Evolutionary conservation across 352 stramenopile genomes (phyloP), one percentile per base, ranked within the genome.

Genomic region (Phytophthora sansomeana): DNA sequence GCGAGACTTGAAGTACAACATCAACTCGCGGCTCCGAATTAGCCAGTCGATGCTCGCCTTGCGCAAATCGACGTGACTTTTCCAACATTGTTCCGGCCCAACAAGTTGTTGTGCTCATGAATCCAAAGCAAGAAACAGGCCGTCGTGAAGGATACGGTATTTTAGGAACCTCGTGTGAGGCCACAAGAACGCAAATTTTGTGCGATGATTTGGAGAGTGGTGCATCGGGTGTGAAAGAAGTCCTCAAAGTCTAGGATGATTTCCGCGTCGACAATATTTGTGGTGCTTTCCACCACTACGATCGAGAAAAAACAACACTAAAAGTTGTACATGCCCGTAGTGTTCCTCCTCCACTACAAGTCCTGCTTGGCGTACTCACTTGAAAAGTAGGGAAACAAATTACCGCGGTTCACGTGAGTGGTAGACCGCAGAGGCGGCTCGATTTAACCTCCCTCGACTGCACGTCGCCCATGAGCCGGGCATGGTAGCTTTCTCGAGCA

Each of bases 141-240:
- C 58, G 41, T 56, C 50, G 24, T 44, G 50, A 41, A 28, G 4
- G 46, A 66, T 38, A 48, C 38, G 26, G 58, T 17, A 26, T 49
- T 13, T 39, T n/a, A 14, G n/a, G 33, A 0, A 1, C 11, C 16
- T 46, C 32, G 28, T 51, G 50, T 30, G 47, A 58, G 58, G 39
- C 29, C 47, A 32, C 38, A 59, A 52, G 17, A 61, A 58, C 17
- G 17, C 47, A 67, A 62, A 50, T 51, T 55, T 54, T 62, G 41
- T 30, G n/a, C 14, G 24, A 55, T 29, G 26, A 48, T 67, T 66
- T 53, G 14, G 33, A 30, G 44, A 50, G 38, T 58, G 11, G 50
- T 58, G 41, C 42, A 59, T 59, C 29, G 8, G 49, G 38, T 50
- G 52, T 28, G 28, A 9, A 24, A 24, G 21, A 46, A 13, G 8